These are phyloP conservation scores for Oryza australiensis DNA, from an alignment of 176 grass and related monocot species.

Conservation along the genomic window DNA sequence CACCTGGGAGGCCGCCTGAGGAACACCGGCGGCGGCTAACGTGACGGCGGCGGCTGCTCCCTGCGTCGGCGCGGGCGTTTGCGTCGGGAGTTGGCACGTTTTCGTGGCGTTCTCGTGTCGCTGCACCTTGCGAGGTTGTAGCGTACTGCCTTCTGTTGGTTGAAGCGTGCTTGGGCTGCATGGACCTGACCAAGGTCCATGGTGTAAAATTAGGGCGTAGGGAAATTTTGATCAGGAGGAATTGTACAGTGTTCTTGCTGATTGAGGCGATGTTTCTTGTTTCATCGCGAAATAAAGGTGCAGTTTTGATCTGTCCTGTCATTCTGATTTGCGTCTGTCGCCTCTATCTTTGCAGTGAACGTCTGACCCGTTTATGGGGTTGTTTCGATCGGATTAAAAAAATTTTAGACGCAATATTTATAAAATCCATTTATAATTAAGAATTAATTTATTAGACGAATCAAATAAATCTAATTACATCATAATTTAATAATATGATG, in stretches of 20 bases:
- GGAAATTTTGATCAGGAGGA: not conserved
- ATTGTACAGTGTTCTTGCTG: conserved; percentile 25
- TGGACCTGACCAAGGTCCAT: no score
- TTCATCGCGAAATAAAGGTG: not conserved
- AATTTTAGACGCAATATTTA: no score
- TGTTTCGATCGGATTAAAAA: no score
- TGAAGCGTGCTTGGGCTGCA: no score
- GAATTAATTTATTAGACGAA: no score
- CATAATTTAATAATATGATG: no score
- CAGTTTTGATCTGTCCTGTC: not conserved
- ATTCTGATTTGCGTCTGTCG: not conserved
- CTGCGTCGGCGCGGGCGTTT: not conserved
- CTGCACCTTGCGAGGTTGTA: conserved; percentile 39
- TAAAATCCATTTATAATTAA: no score
- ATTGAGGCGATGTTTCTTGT: not conserved
- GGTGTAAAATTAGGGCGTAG: conserved; percentile 19
- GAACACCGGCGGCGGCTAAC: not conserved
- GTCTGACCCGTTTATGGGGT: no score
- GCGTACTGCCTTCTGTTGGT: not conserved
- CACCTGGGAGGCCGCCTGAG: conserved; percentile 32
- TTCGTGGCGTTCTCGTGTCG: conserved; percentile 4
- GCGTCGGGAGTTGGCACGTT: not conserved
- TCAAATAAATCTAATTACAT: no score
- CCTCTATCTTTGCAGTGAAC: not conserved
- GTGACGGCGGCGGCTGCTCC: conserved; percentile 29